phyloP scores from a whole-genome alignment of 1,284 basidiomycete species.

The Veloboletus limbatus region DNA sequence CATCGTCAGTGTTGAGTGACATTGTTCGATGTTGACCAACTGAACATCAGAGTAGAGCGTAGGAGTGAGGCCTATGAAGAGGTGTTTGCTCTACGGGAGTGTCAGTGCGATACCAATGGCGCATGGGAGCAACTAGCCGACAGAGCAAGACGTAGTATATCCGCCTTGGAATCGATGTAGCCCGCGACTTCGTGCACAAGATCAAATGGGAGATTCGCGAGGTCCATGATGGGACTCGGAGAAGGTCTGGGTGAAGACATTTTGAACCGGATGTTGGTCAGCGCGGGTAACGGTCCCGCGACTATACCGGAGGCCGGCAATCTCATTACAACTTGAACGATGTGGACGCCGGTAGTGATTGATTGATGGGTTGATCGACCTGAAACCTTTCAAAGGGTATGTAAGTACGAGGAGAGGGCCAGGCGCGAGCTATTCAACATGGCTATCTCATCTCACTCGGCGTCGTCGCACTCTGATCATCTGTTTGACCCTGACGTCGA shows the following conservation, averaged over 20 bases:
- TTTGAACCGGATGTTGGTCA: constrained; percentile 5
- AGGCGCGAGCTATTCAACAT: too few species aligned
- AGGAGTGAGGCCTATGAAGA: constrained; percentile 52
- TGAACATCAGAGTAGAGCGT: constrained; percentile 57
- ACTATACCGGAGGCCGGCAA: too few species aligned
- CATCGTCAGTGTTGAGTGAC: constrained; percentile 59
- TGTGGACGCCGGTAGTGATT: too few species aligned
- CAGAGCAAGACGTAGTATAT: constrained; percentile 55
- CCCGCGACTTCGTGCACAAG: constrained; percentile 61
- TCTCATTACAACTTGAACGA: too few species aligned
- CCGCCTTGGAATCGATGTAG: constrained; percentile 47
- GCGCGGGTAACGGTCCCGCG: too few species aligned
- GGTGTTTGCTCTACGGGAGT: constrained; percentile 37
- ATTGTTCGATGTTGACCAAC: constrained; percentile 55
- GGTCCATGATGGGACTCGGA: constrained; percentile 11
- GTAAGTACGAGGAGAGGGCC: too few species aligned
- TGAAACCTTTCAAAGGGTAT: too few species aligned
- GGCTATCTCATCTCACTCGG: too few species aligned
- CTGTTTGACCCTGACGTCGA: too few species aligned
- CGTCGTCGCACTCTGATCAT: too few species aligned
- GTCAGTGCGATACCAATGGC: constrained; percentile 19
- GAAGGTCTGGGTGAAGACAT: background rate
- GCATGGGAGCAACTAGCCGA: constrained; percentile 42
- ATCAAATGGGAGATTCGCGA: constrained; percentile 50
- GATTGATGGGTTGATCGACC: too few species aligned